Conservation (phyloP, 176 grass and related monocot species). For the Eragrostis curvula region DNA sequence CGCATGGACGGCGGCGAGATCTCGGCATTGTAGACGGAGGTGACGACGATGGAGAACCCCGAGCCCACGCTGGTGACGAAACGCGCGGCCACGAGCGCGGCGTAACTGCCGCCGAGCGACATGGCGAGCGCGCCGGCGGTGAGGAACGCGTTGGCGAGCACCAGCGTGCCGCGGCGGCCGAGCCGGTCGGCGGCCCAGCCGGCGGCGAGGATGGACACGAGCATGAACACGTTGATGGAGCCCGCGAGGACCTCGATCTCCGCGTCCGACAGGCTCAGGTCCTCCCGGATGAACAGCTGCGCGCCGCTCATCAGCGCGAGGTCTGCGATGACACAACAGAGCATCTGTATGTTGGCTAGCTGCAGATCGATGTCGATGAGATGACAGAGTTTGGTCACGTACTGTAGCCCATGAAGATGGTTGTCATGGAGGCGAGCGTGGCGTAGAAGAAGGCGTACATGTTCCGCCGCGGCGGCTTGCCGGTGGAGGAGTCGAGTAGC, state of each 20-base stretch:
- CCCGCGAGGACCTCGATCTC: slow-evolving; percentile 50
- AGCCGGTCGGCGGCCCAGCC: slow-evolving; percentile 41
- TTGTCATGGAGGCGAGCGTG: slow-evolving; percentile 50
- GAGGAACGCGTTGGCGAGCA: slow-evolving; percentile 43
- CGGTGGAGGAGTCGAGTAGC: not conserved
- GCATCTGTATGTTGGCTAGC: too few relatives aligned
- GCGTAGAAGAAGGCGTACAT: slow-evolving; percentile 31
- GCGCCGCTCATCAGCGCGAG: slow-evolving; percentile 59
- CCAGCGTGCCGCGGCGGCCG: slow-evolving; percentile 40
- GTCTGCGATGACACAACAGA: slow-evolving; percentile 4
- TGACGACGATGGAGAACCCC: slow-evolving; percentile 37
- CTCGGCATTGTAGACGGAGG: slow-evolving; percentile 53
- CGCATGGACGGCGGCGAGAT: slow-evolving; percentile 48
- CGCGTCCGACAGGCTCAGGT: slow-evolving; percentile 32
- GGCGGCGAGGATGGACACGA: slow-evolving; percentile 36
- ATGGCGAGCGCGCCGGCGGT: slow-evolving; percentile 46
- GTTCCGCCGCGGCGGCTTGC: not conserved
- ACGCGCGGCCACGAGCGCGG: slow-evolving; percentile 39
- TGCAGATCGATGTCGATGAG: not conserved
- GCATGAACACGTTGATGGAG: slow-evolving; percentile 45
- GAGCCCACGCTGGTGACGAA: slow-evolving; percentile 47
- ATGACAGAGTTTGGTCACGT: not conserved
- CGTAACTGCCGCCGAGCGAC: slow-evolving; percentile 40
- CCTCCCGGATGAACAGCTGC: slow-evolving; percentile 56
- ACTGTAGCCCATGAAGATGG: slow-evolving; percentile 54